Evolutionary conservation across 2,329 filamentous ascomycete species (phyloP).

Genomic region (Colletotrichum sp.): DNA sequence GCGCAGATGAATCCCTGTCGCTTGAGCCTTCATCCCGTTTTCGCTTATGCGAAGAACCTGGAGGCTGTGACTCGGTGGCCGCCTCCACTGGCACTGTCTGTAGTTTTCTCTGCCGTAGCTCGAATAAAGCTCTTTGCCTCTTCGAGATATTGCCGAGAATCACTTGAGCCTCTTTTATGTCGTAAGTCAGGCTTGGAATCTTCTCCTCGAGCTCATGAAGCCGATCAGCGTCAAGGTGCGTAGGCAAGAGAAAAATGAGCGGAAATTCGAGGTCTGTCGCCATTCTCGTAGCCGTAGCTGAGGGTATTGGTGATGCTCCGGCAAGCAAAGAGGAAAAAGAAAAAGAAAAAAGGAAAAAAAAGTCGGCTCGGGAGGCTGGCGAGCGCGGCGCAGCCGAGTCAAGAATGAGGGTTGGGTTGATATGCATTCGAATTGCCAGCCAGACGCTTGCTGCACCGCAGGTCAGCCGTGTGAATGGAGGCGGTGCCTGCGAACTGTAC

Average conservation of each 20-base stretch:
- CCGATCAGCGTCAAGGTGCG: conserved; percentile 69
- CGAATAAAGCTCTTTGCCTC: conserved; percentile 75
- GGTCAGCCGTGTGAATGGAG: neutral
- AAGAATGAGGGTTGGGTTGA: neutral
- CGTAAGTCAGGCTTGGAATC: conserved; percentile 71
- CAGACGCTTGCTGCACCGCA: neutral
- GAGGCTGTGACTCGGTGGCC: neutral
- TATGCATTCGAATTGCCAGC: neutral
- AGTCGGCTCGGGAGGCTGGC: neutral
- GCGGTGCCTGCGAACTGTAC: neutral
- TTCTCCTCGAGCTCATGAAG: conserved; percentile 68
- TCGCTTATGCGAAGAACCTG: neutral
- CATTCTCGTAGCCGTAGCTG: neutral
- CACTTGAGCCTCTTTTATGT: conserved; percentile 74
- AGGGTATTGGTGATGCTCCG: neutral
- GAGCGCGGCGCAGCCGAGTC: neutral
- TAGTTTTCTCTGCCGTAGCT: conserved; percentile 73
- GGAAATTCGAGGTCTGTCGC: conserved; percentile 49
- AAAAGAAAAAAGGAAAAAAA: neutral
- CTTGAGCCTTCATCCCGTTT: conserved; percentile 20
- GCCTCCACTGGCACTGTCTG: conserved; percentile 53
- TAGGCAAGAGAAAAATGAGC: conserved; percentile 74
- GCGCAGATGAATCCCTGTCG: conserved; percentile 26
- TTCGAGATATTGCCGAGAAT: conserved; percentile 76
- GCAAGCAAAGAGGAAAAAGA: neutral